phyloP scores from a whole-genome alignment of 257 asterid species.

The Plectranthus barbatus region DNA sequence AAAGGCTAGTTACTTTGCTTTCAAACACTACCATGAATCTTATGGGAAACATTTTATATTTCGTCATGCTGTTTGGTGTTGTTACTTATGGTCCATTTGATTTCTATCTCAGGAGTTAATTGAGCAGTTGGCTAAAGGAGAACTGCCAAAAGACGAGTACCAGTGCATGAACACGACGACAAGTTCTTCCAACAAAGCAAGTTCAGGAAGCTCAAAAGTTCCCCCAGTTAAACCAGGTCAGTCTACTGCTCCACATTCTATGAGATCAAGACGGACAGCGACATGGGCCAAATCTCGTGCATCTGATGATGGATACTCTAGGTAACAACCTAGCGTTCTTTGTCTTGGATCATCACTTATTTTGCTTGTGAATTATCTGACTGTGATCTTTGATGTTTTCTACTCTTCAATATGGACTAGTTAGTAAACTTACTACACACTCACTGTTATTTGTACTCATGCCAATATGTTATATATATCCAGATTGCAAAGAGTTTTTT shows the following conservation, averaged over 20 bases:
- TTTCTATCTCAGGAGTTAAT: slow-evolving; percentile 53
- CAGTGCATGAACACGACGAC: slow-evolving; percentile 55
- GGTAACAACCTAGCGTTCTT: slow-evolving; percentile 28
- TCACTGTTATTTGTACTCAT: not conserved
- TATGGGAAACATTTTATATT: not conserved
- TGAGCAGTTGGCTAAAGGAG: slow-evolving; percentile 74
- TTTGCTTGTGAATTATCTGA: too few relatives aligned
- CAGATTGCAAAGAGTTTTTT: not conserved
- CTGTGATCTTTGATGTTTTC: not conserved
- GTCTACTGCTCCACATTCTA: slow-evolving; percentile 56
- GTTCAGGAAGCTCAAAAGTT: slow-evolving; percentile 27
- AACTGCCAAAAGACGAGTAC: slow-evolving; percentile 70
- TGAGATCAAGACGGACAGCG: slow-evolving; percentile 92
- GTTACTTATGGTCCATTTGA: not conserved
- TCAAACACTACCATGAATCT: not conserved
- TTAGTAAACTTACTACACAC: not conserved
- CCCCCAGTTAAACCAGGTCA: slow-evolving; percentile 37
- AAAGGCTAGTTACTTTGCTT: too few relatives aligned
- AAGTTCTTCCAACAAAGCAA: slow-evolving; percentile 22
- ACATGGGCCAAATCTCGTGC: slow-evolving; percentile 78
- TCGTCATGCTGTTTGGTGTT: not conserved
- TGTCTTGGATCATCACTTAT: not conserved
- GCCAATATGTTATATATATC: not conserved
- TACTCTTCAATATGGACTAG: not conserved
- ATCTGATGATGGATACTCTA: slow-evolving; percentile 88